Percentiles rank a stretch among this genome's conserved stretches.
These are phyloP conservation scores for Boletus rubescentipes DNA, from an alignment of 768 basidiomycete species.

Conservation along the genomic window DNA sequence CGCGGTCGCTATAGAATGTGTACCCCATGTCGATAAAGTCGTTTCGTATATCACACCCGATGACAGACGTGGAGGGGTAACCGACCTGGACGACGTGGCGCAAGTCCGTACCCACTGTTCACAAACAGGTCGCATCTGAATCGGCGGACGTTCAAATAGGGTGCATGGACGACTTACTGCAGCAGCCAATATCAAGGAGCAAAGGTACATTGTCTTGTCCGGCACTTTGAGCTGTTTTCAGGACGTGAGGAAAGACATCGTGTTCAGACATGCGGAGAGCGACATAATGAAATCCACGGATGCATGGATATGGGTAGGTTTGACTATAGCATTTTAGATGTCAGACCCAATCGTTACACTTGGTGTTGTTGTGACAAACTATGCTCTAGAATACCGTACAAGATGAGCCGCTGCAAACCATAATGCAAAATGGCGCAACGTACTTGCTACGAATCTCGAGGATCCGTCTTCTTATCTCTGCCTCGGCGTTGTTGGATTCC, in stretches of 20 bases:
- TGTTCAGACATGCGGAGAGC: neutral
- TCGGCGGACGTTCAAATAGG: neutral
- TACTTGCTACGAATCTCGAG: neutral
- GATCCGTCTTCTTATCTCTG: neutral
- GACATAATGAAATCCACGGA: neutral
- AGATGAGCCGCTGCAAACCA: neutral
- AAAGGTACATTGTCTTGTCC: neutral
- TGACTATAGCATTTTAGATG: neutral
- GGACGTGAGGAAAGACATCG: neutral
- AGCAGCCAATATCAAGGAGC: conserved; percentile 4
- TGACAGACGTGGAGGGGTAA: neutral
- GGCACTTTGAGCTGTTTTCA: neutral
- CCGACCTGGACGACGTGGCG: neutral
- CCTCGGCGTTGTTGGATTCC: neutral
- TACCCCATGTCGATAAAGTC: neutral
- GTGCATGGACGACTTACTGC: neutral
- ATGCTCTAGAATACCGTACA: neutral
- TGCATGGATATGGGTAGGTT: neutral
- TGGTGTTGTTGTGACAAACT: neutral
- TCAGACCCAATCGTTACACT: neutral
- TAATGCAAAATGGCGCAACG: neutral
- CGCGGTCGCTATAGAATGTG: neutral
- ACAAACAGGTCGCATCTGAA: neutral
- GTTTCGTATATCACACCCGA: neutral
- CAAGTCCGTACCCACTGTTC: conserved; percentile 7